Percentiles rank a stretch among this genome's conserved stretches.
Conservation (phyloP, 805 yeast species). For the Saturnispora galanensis region DNA sequence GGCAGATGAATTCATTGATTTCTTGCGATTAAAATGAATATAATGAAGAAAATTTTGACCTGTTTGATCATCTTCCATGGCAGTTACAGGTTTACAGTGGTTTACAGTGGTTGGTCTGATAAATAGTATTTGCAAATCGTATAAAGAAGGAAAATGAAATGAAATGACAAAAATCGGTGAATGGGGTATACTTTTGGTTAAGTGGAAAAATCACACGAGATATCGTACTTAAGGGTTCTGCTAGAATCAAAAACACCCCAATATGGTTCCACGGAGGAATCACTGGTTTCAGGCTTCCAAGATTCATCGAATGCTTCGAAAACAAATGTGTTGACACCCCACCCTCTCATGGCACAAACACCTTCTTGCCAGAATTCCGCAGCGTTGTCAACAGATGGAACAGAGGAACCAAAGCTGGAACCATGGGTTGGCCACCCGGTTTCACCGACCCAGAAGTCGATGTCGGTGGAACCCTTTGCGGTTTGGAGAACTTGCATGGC, state of each 20-base stretch:
- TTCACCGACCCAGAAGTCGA: constrained; percentile 92
- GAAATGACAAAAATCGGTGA: neutral
- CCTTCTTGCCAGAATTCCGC: constrained; percentile 76
- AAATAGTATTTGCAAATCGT: neutral
- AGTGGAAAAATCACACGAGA: constrained; percentile 35
- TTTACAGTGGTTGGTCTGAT: no score
- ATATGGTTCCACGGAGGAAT: constrained; percentile 80
- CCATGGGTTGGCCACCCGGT: constrained; percentile 97
- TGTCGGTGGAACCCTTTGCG: constrained; percentile 75
- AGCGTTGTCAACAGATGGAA: constrained; percentile 69
- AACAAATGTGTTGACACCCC: constrained; percentile 89
- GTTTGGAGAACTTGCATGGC: constrained; percentile 85
- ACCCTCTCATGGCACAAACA: constrained; percentile 86
- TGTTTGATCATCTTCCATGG: no score
- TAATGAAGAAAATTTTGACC: no score
- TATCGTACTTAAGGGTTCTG: constrained; percentile 35
- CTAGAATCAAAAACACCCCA: constrained; percentile 80
- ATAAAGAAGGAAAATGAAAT: neutral
- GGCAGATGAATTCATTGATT: no score
- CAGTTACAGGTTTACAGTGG: no score
- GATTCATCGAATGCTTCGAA: constrained; percentile 95
- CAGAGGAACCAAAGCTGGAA: constrained; percentile 53
- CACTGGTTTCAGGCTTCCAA: constrained; percentile 91
- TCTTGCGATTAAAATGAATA: no score
- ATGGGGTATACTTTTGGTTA: neutral